Percentiles rank a stretch among this genome's conserved stretches.
Evolutionary conservation across 495 filamentous ascomycete genomes (phyloP).

Genomic region (Podospora didyma): DNA sequence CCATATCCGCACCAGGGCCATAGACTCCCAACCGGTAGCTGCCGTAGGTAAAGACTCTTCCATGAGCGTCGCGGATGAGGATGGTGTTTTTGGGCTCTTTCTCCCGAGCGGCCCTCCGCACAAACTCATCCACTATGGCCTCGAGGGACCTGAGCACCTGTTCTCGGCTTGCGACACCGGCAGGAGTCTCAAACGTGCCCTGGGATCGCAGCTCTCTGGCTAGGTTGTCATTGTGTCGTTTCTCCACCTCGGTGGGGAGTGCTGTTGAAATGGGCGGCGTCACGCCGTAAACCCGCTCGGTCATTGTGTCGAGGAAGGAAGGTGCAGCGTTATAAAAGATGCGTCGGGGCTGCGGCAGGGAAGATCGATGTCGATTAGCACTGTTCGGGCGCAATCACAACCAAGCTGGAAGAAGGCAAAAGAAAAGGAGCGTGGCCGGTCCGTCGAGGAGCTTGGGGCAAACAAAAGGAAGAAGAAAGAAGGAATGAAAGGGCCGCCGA

Average conservation of each 20-base stretch:
- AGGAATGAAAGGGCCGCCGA: neutral
- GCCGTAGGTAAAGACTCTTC: slow-evolving; percentile 90
- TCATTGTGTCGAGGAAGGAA: slow-evolving; percentile 11
- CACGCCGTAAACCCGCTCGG: slow-evolving; percentile 60
- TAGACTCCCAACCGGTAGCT: slow-evolving; percentile 93
- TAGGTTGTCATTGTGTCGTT: slow-evolving; percentile 69
- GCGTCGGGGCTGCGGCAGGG: neutral
- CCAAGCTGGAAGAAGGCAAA: neutral
- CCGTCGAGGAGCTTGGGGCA: neutral
- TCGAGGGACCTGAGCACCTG: slow-evolving; percentile 67
- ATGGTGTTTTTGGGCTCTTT: slow-evolving; percentile 72
- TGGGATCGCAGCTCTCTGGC: slow-evolving; percentile 77
- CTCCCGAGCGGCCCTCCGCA: slow-evolving; percentile 65
- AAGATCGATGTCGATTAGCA: too few species aligned
- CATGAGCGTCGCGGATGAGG: slow-evolving; percentile 74
- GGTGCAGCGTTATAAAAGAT: neutral
- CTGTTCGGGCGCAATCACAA: neutral
- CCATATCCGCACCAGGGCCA: slow-evolving; percentile 94
- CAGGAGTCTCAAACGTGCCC: slow-evolving; percentile 80
- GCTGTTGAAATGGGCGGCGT: slow-evolving; percentile 78
- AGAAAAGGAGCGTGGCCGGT: neutral
- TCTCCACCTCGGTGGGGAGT: slow-evolving; percentile 70
- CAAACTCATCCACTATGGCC: slow-evolving; percentile 75
- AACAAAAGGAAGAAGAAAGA: neutral
- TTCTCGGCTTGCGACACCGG: slow-evolving; percentile 67